A percentile compares a stretch with the other conserved stretches of the same genome.
phyloP scores from a whole-genome alignment of 2,329 filamentous ascomycete species.

The Fusarium sp. region DNA sequence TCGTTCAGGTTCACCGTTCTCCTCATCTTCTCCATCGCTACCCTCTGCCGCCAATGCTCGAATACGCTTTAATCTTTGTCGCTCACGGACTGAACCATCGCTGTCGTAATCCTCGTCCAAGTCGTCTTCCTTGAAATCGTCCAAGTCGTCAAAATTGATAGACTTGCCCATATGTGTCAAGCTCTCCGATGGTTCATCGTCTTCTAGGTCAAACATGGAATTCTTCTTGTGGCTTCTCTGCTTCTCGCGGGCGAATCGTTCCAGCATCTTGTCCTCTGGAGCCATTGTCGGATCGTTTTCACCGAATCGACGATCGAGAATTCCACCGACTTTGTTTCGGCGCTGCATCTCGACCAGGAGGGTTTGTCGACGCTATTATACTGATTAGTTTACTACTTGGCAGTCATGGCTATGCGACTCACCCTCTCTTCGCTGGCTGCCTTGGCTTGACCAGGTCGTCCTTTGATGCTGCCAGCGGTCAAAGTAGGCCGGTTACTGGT shows the following conservation, averaged over 20 bases:
- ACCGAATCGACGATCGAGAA: constrained; percentile 92
- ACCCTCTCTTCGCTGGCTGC: constrained; percentile 87
- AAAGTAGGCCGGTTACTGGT: constrained; percentile 72
- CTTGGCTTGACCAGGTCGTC: constrained; percentile 85
- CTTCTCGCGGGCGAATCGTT: constrained; percentile 91
- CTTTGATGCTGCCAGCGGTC: constrained; percentile 70
- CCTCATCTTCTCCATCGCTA: constrained; percentile 61
- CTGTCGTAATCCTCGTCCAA: constrained; percentile 70
- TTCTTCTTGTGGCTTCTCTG: constrained; percentile 80
- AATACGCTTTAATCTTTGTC: constrained; percentile 66
- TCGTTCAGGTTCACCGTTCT: constrained; percentile 74
- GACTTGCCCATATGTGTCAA: constrained; percentile 88
- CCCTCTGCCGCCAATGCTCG: constrained; percentile 59
- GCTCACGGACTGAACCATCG: constrained; percentile 65
- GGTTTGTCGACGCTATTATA: constrained; percentile 75
- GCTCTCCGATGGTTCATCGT: constrained; percentile 69
- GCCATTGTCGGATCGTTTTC: constrained; percentile 96
- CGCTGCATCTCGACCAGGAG: constrained; percentile 90
- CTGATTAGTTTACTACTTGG: constrained; percentile 21
- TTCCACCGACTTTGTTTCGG: constrained; percentile 90
- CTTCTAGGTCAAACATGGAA: constrained; percentile 91
- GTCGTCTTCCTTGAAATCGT: constrained; percentile 86
- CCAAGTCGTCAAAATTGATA: constrained; percentile 71
- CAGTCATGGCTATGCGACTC: constrained; percentile 43
- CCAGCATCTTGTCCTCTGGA: constrained; percentile 89